Base-by-base conservation (phyloP, 805 yeast species). In the Barnettozyma sucrosica region DNA sequence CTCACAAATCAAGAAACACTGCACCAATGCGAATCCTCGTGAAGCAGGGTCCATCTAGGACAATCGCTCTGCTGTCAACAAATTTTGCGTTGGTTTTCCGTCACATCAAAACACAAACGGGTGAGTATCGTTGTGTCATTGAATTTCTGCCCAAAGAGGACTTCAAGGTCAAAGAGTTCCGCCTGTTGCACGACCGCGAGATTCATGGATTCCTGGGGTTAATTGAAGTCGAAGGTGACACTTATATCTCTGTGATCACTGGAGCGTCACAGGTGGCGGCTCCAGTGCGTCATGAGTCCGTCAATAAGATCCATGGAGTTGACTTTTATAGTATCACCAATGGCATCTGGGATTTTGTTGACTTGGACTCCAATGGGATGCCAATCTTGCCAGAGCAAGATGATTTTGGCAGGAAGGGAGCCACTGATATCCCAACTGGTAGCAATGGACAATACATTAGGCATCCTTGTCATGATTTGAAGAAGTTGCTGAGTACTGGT, bases 271-370 rank as follows among this genome's bases (percentile, higher is more conserved):
- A 80, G 52, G 96, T 87, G 11, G 98, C 98, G 0, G 71, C 75
- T 24, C 98, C 98, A 0, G 72, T 87, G 14, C 82, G 83, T 0
- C 79, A 79, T 33, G 96, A 93, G 63, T 74, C 87, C 2, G 86
- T 92, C 24, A 81, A 86, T 60, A 81, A 81, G 56, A 90, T 93
- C 42, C 76, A 74, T 59, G 80, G 81, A n/a, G 96, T 92, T 32
- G 97, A 90, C 55, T 93, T 93, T 62, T 77, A 85, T 55, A 85
- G 95, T 49, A 66, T 93, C 47, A 79, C 82, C 23, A 74, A 74
- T 37, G 69, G 78, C 37, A 77, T 79, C 24, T 92, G 96, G 96
- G 98, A 93, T 66, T 85, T 76, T 53, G 70, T 79, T 19, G 85
- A 79, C 21, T 63, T 85, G 25, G 92, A 86, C 55, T 61, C 79